Evolutionary conservation across 2,329 filamentous ascomycete genomes (phyloP), one percentile per base, ranked within the genome.

Genomic region (Botrytis paeoniae): DNA sequence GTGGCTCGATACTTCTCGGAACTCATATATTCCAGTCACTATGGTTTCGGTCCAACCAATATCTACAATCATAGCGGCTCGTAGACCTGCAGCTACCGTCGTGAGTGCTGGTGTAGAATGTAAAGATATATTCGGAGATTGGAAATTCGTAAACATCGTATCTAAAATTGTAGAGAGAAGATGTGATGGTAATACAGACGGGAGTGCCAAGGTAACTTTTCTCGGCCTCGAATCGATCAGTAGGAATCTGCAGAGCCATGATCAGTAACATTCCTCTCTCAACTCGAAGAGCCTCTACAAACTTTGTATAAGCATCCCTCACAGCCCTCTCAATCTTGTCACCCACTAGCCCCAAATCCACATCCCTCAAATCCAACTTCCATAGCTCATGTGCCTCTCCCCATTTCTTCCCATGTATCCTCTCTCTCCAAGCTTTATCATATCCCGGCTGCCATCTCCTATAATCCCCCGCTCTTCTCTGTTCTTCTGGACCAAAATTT

Each of bases 11-110:
- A 97, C 89, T 81, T 97, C 94, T 71, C 93, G 91, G 81, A 94
- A 97, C 82, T 99, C 96, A 80, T 95, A 98, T 10, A 98, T 87
- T 9, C 91, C 92, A 0, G 94, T 97, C 35, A 97, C 89, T 0
- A 91, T 88, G 0, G 95, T 97, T 82, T 98, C 96, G 60, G 90
- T 87, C 96, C 96, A 99, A 61, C 95, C 96, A 74, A 99, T 87
- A 79, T 99, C 94, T 54, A 99, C 86, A 0, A 98, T 89, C 60
- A 99, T 82, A 1, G 92, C 94, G n/a, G 93, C 93, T 22, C 96
- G 90, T 59, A 97, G 84, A 0, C 96, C 96, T 9, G 95, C 94
- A 12, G 92, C 92, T 4, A 95, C 88, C 10, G 92, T 86, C 2
- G 90, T 86, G 82, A 96, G 91, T 32, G 94, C 87, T 0, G 95